A percentile compares a stretch with the other conserved stretches of the same genome.
Evolutionary conservation across 176 grass and related monocot genomes (phyloP).

Genomic region (Raddia guianensis): DNA sequence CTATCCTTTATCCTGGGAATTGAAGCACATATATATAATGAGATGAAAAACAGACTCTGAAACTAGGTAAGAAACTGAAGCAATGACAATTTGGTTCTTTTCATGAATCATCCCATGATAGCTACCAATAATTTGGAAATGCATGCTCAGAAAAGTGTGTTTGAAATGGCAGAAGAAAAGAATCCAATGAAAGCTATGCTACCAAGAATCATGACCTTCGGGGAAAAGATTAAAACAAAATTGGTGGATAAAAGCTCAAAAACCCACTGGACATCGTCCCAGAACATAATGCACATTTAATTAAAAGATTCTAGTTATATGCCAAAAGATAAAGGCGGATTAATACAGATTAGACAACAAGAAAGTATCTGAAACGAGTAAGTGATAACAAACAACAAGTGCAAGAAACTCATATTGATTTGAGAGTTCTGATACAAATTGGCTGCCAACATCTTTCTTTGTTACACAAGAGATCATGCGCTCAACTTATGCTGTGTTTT

Average conservation of each 20-base stretch:
- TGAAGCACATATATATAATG: not conserved
- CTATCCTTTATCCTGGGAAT: not conserved
- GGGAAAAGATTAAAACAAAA: not conserved
- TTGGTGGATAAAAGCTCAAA: not conserved
- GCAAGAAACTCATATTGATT: constrained; percentile 19
- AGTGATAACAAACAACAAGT: not conserved
- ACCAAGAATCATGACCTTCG: constrained; percentile 1
- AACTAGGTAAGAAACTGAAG: constrained; percentile 9
- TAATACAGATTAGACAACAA: not conserved
- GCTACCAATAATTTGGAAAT: constrained; percentile 26
- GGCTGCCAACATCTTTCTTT: not conserved
- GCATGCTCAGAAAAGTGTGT: not conserved
- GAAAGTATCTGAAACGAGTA: not conserved
- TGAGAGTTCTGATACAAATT: not conserved
- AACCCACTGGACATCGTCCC: not conserved
- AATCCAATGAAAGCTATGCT: not conserved
- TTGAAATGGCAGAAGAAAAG: not conserved
- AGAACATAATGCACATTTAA: constrained; percentile 13
- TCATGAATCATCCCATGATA: constrained; percentile 4
- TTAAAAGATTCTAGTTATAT: constrained; percentile 12
- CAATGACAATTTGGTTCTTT: not conserved
- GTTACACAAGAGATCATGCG: constrained; percentile 19
- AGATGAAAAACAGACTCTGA: constrained; percentile 9
- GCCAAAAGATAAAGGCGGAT: not conserved
- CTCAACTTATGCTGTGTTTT: not conserved